phyloP scores from a whole-genome alignment of 2,329 filamentous ascomycete genomes.

The Neoarthrinium moseri region DNA sequence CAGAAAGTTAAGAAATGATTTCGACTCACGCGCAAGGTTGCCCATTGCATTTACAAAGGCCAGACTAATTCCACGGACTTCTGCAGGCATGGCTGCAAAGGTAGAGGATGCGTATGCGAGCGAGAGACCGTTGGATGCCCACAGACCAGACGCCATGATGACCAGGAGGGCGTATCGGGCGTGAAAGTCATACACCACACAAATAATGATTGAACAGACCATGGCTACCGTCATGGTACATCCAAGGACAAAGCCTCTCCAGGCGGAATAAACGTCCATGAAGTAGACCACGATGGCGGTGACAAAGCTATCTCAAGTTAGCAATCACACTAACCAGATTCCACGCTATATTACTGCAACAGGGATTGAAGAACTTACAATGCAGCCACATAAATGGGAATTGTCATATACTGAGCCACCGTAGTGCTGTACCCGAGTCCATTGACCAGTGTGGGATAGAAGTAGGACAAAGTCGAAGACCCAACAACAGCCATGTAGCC shows the following conservation, averaged over 20 bases:
- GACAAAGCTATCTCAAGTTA: slow-evolving; percentile 37
- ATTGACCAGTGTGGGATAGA: slow-evolving; percentile 42
- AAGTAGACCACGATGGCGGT: slow-evolving; percentile 44
- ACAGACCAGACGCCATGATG: slow-evolving; percentile 54
- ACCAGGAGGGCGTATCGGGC: slow-evolving; percentile 55
- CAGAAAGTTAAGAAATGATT: no score
- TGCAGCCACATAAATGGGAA: slow-evolving; percentile 52
- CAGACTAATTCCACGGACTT: slow-evolving; percentile 49
- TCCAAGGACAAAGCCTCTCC: slow-evolving; percentile 47
- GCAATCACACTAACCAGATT: neutral
- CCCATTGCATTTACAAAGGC: slow-evolving; percentile 53
- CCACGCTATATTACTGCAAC: no score
- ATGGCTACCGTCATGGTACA: slow-evolving; percentile 43
- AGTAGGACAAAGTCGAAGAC: slow-evolving; percentile 48
- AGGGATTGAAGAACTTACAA: neutral
- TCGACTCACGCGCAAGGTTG: no score
- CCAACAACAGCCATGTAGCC: slow-evolving; percentile 42
- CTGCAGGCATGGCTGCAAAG: slow-evolving; percentile 46
- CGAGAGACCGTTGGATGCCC: slow-evolving; percentile 49
- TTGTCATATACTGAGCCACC: slow-evolving; percentile 48
- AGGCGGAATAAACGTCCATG: slow-evolving; percentile 42
- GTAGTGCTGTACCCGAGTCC: slow-evolving; percentile 46
- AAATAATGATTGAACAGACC: slow-evolving; percentile 37
- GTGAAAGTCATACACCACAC: slow-evolving; percentile 46
- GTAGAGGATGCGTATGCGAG: slow-evolving; percentile 51